phyloP scores from a whole-genome alignment of 768 basidiomycete genomes.

The Tylopilus plumbeoviolaceoides region DNA sequence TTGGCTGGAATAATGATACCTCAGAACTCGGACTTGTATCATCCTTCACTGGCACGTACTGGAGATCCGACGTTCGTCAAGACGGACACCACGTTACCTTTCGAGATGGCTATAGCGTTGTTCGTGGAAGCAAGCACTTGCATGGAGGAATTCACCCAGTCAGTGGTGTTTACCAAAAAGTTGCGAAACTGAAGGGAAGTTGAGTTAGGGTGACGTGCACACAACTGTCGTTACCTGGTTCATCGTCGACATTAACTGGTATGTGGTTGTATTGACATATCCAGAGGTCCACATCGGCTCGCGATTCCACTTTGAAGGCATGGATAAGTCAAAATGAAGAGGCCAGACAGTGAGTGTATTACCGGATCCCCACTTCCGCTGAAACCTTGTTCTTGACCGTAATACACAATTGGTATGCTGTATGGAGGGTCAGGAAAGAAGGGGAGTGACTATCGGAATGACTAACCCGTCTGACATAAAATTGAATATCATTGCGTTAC shows the following conservation, averaged over 20 bases:
- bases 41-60: conserved; percentile 30
- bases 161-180: conserved; percentile 48
- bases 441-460: not conserved
- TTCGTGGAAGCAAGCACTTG: conserved; percentile 48
- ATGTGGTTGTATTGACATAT: conserved; percentile 55
- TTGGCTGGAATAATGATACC: conserved; percentile 38
- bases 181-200: conserved; percentile 50
- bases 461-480: conserved; percentile 69
- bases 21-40: not conserved
- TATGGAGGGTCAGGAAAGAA: not conserved
- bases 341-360: conserved; percentile 15
- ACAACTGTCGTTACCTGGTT: conserved; percentile 43
- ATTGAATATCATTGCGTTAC: conserved; percentile 70
- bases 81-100: conserved; percentile 57
- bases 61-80: conserved; percentile 74
- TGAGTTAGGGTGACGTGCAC: not conserved
- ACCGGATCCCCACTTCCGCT: conserved; percentile 64
- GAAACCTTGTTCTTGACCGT: conserved; percentile 76
- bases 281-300: conserved; percentile 71
- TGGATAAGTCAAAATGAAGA: not conserved
- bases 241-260: conserved; percentile 54
- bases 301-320: conserved; percentile 53
- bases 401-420: conserved; percentile 77
- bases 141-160: conserved; percentile 50
- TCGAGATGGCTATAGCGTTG: conserved; percentile 59